Conservation (phyloP, 441 rosid species). For the Arabidopsis hybrid region DNA sequence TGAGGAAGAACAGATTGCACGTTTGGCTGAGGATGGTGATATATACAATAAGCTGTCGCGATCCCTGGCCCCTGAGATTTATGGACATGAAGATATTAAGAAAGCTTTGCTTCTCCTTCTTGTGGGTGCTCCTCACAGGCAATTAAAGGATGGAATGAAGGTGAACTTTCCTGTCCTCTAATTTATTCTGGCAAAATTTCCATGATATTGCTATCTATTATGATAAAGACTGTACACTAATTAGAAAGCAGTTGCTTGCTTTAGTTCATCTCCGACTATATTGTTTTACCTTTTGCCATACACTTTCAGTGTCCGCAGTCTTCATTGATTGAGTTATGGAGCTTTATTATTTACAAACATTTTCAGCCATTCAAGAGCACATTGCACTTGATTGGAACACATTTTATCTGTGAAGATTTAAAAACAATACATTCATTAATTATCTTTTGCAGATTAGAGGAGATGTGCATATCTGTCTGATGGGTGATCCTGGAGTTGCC, state of each 20-base stretch:
- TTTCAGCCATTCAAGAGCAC: neutral
- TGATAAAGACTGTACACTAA: conserved; percentile 7
- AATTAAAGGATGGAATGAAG: conserved; percentile 99
- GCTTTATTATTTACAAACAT: neutral
- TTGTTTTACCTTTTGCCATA: conserved; percentile 1
- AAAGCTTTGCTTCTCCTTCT: conserved; percentile 97
- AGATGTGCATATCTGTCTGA: conserved; percentile 95
- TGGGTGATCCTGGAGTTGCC: conserved; percentile 99
- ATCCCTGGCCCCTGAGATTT: conserved; percentile 98
- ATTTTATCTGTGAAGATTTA: conserved; percentile 2
- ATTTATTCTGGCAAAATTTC: conserved; percentile 5
- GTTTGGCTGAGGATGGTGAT: conserved; percentile 97
- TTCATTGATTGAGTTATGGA: conserved; percentile 17
- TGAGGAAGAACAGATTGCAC: conserved; percentile 89
- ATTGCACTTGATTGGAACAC: neutral
- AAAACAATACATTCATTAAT: neutral
- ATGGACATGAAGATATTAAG: conserved; percentile 98
- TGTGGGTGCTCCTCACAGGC: conserved; percentile 99
- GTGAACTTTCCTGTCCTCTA: conserved; percentile 46
- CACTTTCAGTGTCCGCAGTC: conserved; percentile 18
- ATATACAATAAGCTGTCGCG: conserved; percentile 90
- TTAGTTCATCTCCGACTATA: conserved; percentile 12
- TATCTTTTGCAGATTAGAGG: conserved; percentile 83
- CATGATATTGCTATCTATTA: conserved; percentile 1
- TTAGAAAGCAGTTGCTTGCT: conserved; percentile 13